phyloP scores from a whole-genome alignment of 2,329 filamentous ascomycete genomes.

The Davidsoniella australis region DNA sequence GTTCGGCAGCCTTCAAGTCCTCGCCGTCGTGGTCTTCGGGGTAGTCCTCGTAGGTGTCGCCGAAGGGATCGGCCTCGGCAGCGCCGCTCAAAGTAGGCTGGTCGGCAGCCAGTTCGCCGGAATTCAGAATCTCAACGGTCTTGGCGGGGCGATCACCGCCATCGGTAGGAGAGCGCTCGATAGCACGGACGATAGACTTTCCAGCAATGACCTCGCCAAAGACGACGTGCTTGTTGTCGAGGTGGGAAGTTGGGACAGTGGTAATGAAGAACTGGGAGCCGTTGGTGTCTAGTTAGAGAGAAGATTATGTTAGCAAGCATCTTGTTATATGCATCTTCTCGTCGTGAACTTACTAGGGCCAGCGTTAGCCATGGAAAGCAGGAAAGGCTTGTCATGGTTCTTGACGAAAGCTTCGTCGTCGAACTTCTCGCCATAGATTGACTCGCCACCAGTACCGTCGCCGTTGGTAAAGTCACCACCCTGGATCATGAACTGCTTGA shows the following conservation, averaged over 20 bases:
- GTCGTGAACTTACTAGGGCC: constrained; percentile 50
- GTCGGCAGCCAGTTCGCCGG: constrained; percentile 64
- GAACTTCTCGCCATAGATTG: constrained; percentile 95
- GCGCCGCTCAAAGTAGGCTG: constrained; percentile 49
- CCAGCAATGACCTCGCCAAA: constrained; percentile 89
- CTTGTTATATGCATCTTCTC: background rate
- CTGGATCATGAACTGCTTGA: constrained; percentile 98
- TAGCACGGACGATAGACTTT: constrained; percentile 76
- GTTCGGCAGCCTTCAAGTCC: constrained; percentile 35
- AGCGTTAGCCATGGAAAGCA: constrained; percentile 95
- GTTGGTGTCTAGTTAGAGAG: constrained; percentile 51
- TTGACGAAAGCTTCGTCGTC: constrained; percentile 88
- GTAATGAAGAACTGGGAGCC: constrained; percentile 98
- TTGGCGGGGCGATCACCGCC: constrained; percentile 59
- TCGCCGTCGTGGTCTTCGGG: constrained; percentile 59
- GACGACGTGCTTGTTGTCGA: constrained; percentile 93
- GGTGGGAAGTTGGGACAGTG: constrained; percentile 82
- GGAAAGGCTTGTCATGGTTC: constrained; percentile 84
- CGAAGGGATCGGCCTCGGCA: constrained; percentile 60
- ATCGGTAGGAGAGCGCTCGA: constrained; percentile 68
- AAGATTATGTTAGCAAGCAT: background rate
- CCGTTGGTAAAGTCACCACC: constrained; percentile 92
- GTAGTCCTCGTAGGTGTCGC: constrained; percentile 89
- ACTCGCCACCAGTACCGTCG: constrained; percentile 90
- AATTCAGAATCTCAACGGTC: constrained; percentile 62